These are phyloP conservation scores for Hypoxylon sp. DNA, from an alignment of 2,329 filamentous ascomycete species.

Conservation along the genomic window DNA sequence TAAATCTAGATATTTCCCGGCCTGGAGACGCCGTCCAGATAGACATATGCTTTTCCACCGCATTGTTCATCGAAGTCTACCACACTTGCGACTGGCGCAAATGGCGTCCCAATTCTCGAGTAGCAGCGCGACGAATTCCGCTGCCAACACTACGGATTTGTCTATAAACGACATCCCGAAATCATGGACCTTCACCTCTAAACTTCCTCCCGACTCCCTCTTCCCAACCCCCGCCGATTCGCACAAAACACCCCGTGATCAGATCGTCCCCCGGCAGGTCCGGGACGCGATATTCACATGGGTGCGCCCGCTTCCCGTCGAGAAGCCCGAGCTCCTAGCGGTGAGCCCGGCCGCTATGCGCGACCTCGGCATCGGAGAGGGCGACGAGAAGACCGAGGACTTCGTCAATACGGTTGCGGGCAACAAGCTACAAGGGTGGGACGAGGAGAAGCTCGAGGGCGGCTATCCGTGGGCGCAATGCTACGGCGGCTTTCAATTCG, in stretches of 20 bases:
- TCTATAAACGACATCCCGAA: slow-evolving; percentile 71
- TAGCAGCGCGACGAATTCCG: slow-evolving; percentile 48
- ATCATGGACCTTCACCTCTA: slow-evolving; percentile 75
- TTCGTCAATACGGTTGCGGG: slow-evolving; percentile 86
- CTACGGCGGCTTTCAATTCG: slow-evolving; percentile 87
- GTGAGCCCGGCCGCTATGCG: slow-evolving; percentile 83
- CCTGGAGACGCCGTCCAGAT: slow-evolving; percentile 29
- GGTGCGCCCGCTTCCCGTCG: slow-evolving; percentile 82
- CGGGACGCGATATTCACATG: slow-evolving; percentile 90
- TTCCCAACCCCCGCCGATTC: slow-evolving; percentile 87
- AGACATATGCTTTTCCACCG: slow-evolving; percentile 55
- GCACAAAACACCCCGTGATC: slow-evolving; percentile 82
- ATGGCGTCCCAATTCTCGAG: slow-evolving; percentile 56
- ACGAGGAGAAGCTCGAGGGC: slow-evolving; percentile 74
- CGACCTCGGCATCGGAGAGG: slow-evolving; percentile 81
- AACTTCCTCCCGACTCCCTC: slow-evolving; percentile 80
- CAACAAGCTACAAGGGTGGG: slow-evolving; percentile 85
- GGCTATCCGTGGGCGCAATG: slow-evolving; percentile 99
- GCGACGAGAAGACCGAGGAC: slow-evolving; percentile 78
- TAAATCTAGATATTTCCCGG: slow-evolving; percentile 4
- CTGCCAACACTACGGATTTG: slow-evolving; percentile 34
- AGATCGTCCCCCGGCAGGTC: slow-evolving; percentile 85
- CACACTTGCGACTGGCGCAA: slow-evolving; percentile 49
- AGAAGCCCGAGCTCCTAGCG: slow-evolving; percentile 83
- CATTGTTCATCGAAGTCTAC: slow-evolving; percentile 52